phyloP scores from a whole-genome alignment of 23 red algal genomes.

The Gracilaria domingensis region DNA sequence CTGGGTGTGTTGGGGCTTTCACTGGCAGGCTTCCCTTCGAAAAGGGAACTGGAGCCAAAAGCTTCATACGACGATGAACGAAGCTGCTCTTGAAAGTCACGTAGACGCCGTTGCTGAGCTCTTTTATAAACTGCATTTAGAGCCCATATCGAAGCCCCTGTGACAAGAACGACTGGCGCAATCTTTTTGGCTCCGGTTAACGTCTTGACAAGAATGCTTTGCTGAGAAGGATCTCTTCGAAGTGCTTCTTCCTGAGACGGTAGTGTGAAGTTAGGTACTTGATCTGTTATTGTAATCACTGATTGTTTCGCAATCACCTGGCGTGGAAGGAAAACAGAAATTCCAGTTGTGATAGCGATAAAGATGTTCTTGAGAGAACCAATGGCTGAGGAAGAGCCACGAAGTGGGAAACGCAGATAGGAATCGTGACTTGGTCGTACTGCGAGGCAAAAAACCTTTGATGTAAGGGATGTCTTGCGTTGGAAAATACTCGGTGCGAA shows the following conservation, averaged over 20 bases:
- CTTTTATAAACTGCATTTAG: conserved; percentile 28
- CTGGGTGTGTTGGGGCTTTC: conserved; percentile 12
- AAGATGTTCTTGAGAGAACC: conserved; percentile 21
- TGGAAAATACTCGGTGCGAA: not conserved
- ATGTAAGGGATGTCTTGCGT: not conserved
- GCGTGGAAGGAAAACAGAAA: conserved; percentile 7
- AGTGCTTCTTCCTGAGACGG: conserved; percentile 54
- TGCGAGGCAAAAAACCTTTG: not conserved
- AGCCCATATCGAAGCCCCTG: conserved; percentile 32
- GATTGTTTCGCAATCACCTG: conserved; percentile 36
- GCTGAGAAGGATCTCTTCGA: conserved; percentile 14
- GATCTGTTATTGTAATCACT: conserved; percentile 81
- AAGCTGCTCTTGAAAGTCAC: conserved; percentile 75
- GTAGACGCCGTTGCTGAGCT: conserved; percentile 60
- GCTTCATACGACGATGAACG: conserved; percentile 35
- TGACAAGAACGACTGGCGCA: conserved; percentile 40
- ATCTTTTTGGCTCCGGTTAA: conserved; percentile 20
- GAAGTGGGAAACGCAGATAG: not conserved
- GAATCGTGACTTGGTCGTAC: not conserved
- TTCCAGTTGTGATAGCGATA: not conserved
- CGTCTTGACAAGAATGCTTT: conserved; percentile 37
- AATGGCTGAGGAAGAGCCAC: not conserved
- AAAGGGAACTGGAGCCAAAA: not conserved
- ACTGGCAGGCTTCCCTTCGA: not conserved
- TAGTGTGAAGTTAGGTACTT: conserved; percentile 75